These are phyloP conservation scores for Aureobasidium sp. DNA, from an alignment of 2,329 filamentous ascomycete genomes.

Conservation along the genomic window DNA sequence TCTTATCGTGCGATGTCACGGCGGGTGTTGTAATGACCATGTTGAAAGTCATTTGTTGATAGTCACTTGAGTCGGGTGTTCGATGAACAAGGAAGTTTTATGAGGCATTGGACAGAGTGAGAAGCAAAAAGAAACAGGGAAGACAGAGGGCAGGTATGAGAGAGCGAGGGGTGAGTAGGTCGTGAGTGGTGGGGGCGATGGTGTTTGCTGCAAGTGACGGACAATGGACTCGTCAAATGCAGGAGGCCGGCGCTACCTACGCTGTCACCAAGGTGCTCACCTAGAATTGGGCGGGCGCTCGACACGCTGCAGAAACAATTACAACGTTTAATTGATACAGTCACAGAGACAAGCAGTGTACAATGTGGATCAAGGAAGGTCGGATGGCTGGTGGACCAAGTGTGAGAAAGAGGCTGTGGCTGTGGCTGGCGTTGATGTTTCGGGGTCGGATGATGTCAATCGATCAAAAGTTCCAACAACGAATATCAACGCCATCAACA, in stretches of 20 bases:
- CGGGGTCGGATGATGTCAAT: background rate
- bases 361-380: background rate
- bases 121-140: background rate
- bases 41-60: background rate
- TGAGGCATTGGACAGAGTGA: background rate
- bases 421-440: background rate
- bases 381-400: background rate
- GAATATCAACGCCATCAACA: background rate
- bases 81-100: background rate
- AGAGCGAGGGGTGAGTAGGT: background rate
- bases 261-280: background rate
- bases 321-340: background rate
- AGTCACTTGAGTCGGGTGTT: background rate
- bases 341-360: background rate
- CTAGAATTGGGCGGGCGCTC: background rate
- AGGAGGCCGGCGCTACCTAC: background rate
- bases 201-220: background rate
- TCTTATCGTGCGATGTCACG: background rate
- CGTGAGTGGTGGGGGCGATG: background rate
- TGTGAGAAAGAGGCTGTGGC: background rate
- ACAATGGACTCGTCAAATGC: background rate
- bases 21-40: background rate
- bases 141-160: background rate
- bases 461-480: background rate
- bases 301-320: background rate